Evolutionary conservation across 1,139 yeast genomes (phyloP).

Genomic region (Yamadazyma kanchanaburiensis): DNA sequence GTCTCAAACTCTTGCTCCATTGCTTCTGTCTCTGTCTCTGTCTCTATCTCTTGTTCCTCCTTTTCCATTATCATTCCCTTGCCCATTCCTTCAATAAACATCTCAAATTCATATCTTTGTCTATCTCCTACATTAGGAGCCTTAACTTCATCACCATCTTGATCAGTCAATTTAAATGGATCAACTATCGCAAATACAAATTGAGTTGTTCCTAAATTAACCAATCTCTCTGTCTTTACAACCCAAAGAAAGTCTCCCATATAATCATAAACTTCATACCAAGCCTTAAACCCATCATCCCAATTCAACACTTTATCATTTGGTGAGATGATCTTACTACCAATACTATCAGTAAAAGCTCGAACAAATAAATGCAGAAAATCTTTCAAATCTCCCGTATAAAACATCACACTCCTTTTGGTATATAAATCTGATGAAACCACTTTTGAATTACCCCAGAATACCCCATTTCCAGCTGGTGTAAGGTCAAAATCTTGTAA

Average conservation of each 20-base stretch:
- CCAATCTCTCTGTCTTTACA: constrained; percentile 23
- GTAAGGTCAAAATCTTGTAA: constrained; percentile 21
- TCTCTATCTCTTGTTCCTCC: too few species aligned
- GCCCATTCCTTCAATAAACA: constrained; percentile 9
- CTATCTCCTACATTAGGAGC: constrained; percentile 10
- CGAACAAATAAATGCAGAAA: constrained; percentile 17
- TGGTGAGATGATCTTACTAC: constrained; percentile 28
- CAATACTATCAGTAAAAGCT: constrained; percentile 21
- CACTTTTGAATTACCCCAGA: constrained; percentile 15
- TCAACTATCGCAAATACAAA: constrained; percentile 25
- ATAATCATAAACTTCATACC: constrained; percentile 38
- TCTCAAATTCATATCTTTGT: constrained; percentile 3
- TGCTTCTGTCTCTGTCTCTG: background rate
- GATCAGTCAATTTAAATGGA: constrained; percentile 29
- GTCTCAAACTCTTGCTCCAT: background rate
- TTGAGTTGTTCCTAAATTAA: constrained; percentile 10
- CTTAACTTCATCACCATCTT: constrained; percentile 25
- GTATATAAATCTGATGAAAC: constrained; percentile 8
- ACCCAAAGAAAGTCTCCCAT: constrained; percentile 27
- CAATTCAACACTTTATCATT: constrained; percentile 19
- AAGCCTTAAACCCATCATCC: constrained; percentile 31
- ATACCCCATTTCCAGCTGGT: constrained; percentile 34
- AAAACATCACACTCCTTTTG: constrained; percentile 23
- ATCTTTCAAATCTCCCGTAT: constrained; percentile 15
- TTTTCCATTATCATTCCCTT: constrained; percentile 14